Conservation (phyloP, 345 rosid species). For the Citrus glauca region DNA sequence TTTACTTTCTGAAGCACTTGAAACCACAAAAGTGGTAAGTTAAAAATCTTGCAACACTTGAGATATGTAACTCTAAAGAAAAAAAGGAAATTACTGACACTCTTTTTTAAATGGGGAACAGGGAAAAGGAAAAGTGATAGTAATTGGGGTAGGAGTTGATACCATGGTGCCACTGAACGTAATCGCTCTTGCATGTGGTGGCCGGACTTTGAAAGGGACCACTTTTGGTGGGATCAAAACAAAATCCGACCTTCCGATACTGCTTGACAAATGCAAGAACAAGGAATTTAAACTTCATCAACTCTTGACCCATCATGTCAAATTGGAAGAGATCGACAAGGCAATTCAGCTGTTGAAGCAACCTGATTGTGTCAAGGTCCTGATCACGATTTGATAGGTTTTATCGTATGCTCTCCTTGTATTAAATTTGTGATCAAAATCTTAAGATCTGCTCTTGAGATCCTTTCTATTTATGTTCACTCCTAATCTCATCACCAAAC, state of each 20-base stretch:
- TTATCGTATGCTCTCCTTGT: no score
- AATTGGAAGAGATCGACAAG: constrained; percentile 40
- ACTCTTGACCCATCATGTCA: constrained; percentile 47
- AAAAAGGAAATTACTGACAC: background rate
- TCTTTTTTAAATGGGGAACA: background rate
- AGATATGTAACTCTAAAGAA: no score
- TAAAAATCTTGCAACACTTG: background rate
- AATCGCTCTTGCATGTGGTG: constrained; percentile 21
- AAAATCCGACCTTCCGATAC: constrained; percentile 44
- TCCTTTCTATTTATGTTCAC: no score
- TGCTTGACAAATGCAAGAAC: constrained; percentile 43
- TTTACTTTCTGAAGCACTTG: constrained; percentile 45
- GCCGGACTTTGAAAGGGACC: constrained; percentile 51
- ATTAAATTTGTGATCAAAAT: no score
- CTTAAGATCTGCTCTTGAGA: background rate
- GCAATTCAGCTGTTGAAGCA: constrained; percentile 34
- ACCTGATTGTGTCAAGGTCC: constrained; percentile 37
- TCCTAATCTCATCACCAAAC: background rate
- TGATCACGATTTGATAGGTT: constrained; percentile 26
- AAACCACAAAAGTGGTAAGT: constrained; percentile 39
- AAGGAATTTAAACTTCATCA: constrained; percentile 49
- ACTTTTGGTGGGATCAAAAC: constrained; percentile 63
- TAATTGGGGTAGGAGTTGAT: constrained; percentile 32
- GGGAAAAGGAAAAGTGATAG: constrained; percentile 50
- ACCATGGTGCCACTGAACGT: constrained; percentile 12